phyloP scores from a whole-genome alignment of 352 stramenopile genomes.

The Phytophthora pluvialis region DNA sequence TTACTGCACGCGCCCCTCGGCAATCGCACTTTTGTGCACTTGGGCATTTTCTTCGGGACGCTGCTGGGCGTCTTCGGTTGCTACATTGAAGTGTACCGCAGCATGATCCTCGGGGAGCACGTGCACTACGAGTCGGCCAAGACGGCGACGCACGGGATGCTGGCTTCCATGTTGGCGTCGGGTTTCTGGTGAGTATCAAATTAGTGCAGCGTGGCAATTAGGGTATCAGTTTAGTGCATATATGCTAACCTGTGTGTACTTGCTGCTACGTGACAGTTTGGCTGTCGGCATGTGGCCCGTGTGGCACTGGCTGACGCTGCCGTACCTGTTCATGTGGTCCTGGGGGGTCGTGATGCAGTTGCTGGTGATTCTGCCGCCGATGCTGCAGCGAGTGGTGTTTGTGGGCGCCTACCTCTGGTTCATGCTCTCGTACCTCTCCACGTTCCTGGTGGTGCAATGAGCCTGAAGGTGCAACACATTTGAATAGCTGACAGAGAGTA shows the following conservation, averaged over 20 bases:
- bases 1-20: slow-evolving; percentile 62
- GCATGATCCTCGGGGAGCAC: slow-evolving; percentile 59
- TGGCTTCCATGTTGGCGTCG: slow-evolving; percentile 61
- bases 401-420: slow-evolving; percentile 70
- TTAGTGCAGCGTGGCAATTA: not conserved
- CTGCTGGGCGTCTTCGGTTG: slow-evolving; percentile 61
- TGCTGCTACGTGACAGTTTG: slow-evolving; percentile 43
- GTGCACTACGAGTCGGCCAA: slow-evolving; percentile 68
- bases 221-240: slow-evolving; percentile 8
- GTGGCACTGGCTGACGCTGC: slow-evolving; percentile 76
- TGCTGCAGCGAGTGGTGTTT: slow-evolving; percentile 73
- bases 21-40: slow-evolving; percentile 57
- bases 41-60: slow-evolving; percentile 59
- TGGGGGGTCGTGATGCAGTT: slow-evolving; percentile 81
- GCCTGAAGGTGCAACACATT: not conserved
- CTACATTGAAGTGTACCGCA: slow-evolving; percentile 82
- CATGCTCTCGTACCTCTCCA: slow-evolving; percentile 74
- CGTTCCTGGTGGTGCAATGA: slow-evolving; percentile 27
- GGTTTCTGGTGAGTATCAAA: slow-evolving; percentile 50
- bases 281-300: slow-evolving; percentile 78
- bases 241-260: not conserved
- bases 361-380: slow-evolving; percentile 62
- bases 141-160: slow-evolving; percentile 73
- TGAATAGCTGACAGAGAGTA: not conserved
- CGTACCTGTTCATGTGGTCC: slow-evolving; percentile 86